Conservation (phyloP, 2,329 filamentous ascomycete genomes). For the Fusarium dimerum region DNA sequence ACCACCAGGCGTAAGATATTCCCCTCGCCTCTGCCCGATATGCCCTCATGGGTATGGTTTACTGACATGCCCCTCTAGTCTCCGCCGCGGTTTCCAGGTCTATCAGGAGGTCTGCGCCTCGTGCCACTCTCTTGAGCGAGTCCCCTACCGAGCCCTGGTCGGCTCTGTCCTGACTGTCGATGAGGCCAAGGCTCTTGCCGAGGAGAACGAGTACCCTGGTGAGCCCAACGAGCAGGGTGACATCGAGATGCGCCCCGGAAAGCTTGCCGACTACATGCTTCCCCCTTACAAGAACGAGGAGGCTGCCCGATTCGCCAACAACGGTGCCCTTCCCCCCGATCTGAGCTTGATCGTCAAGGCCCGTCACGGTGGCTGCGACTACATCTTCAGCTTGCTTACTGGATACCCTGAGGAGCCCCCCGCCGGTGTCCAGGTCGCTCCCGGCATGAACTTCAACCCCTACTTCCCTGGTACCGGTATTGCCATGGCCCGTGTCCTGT, state of each 20-base stretch:
- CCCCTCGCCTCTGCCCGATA: constrained; percentile 7
- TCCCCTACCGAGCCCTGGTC: constrained; percentile 91
- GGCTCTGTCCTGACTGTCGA: constrained; percentile 93
- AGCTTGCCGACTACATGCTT: constrained; percentile 96
- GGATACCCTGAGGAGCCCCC: constrained; percentile 97
- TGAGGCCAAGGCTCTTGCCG: constrained; percentile 94
- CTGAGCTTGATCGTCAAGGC: constrained; percentile 97
- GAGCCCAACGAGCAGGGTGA: constrained; percentile 98
- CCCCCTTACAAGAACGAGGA: constrained; percentile 98
- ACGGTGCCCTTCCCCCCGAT: constrained; percentile 95
- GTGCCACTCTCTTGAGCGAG: constrained; percentile 93
- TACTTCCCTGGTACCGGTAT: constrained; percentile 99
- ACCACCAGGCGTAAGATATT: constrained; percentile 84
- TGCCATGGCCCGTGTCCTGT: constrained; percentile 97
- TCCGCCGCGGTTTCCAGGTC: constrained; percentile 98
- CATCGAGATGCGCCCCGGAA: constrained; percentile 97
- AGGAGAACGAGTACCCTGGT: constrained; percentile 97
- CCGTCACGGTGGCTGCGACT: constrained; percentile 96
- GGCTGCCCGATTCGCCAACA: constrained; percentile 96
- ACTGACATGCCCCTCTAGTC: constrained; percentile 52
- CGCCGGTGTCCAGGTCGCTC: constrained; percentile 80
- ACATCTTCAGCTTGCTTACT: constrained; percentile 96
- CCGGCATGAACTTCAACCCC: constrained; percentile 98
- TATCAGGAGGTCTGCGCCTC: constrained; percentile 98
- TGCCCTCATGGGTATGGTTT: constrained; percentile 7